Conservation (phyloP, 306 rosid species). For the Crotalaria pallida region DNA sequence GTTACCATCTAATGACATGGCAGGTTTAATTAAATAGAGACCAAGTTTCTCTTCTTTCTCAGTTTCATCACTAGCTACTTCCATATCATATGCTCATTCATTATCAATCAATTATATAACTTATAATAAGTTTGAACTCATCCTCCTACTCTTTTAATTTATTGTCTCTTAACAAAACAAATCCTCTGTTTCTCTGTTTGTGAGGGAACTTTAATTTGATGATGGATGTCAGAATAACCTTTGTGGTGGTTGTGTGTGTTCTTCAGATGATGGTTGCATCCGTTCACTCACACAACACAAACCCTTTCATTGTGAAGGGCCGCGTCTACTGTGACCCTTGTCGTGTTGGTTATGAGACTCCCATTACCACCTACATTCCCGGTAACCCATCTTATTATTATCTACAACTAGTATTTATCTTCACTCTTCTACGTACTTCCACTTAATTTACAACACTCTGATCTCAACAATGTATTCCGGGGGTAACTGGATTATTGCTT, state of each 20-base stretch:
- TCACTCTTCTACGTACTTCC: neutral
- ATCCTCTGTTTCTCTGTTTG: neutral
- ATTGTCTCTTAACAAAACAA: neutral
- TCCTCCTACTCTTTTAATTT: no score
- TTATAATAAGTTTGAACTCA: no score
- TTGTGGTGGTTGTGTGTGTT: slow-evolving; percentile 30
- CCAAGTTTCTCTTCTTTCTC: neutral
- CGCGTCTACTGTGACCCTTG: slow-evolving; percentile 60
- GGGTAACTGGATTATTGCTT: no score
- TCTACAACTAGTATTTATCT: no score
- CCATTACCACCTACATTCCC: slow-evolving; percentile 48
- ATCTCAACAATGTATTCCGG: no score
- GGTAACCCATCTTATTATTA: slow-evolving; percentile 32
- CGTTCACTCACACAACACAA: slow-evolving; percentile 28
- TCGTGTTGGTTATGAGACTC: slow-evolving; percentile 59
- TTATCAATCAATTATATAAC: no score
- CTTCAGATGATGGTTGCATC: slow-evolving; percentile 45
- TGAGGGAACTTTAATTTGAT: neutral
- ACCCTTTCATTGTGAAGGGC: slow-evolving; percentile 44
- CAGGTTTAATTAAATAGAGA: neutral
- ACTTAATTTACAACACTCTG: no score
- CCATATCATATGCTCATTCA: no score
- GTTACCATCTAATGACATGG: neutral
- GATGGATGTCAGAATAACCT: slow-evolving; percentile 11
- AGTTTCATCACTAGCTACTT: no score